phyloP scores from a whole-genome alignment of 805 yeast species.

The Kluyveromyces wickerhamii region DNA sequence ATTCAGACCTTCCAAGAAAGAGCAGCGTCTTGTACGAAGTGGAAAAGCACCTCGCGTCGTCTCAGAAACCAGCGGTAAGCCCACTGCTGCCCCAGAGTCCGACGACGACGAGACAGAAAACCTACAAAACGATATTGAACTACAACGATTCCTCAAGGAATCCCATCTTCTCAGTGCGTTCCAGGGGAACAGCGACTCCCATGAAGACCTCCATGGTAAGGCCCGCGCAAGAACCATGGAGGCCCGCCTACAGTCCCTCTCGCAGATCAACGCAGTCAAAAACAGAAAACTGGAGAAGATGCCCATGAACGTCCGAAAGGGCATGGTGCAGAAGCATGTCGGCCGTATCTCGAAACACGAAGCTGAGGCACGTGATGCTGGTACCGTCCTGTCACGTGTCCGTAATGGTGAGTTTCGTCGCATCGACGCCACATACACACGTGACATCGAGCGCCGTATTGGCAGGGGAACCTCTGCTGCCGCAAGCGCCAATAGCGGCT shows the following conservation, averaged over 20 bases:
- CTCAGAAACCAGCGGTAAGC: slow-evolving; percentile 16
- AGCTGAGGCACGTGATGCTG: slow-evolving; percentile 79
- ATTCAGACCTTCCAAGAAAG: slow-evolving; percentile 35
- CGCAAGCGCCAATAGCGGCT: neutral
- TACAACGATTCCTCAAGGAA: slow-evolving; percentile 62
- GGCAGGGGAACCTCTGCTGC: slow-evolving; percentile 28
- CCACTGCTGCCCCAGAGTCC: slow-evolving; percentile 8
- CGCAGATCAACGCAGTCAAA: slow-evolving; percentile 38
- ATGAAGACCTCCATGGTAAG: slow-evolving; percentile 48
- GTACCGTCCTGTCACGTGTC: slow-evolving; percentile 71
- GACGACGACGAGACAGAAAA: slow-evolving; percentile 42
- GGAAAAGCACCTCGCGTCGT: slow-evolving; percentile 46
- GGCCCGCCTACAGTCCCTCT: slow-evolving; percentile 43
- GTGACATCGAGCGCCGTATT: slow-evolving; percentile 33
- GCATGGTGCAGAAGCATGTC: slow-evolving; percentile 57
- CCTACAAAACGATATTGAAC: slow-evolving; percentile 59
- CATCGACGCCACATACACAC: slow-evolving; percentile 39
- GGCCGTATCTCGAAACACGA: slow-evolving; percentile 50
- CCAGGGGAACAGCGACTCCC: slow-evolving; percentile 34
- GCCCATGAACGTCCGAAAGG: slow-evolving; percentile 86
- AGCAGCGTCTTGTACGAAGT: slow-evolving; percentile 44
- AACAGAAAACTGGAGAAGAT: slow-evolving; percentile 52
- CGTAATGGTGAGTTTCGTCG: slow-evolving; percentile 60
- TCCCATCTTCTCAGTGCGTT: slow-evolving; percentile 53
- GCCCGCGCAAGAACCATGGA: slow-evolving; percentile 59